Conservation (phyloP, 2,329 filamentous ascomycete genomes). For the Sporothrix variecibatus region DNA sequence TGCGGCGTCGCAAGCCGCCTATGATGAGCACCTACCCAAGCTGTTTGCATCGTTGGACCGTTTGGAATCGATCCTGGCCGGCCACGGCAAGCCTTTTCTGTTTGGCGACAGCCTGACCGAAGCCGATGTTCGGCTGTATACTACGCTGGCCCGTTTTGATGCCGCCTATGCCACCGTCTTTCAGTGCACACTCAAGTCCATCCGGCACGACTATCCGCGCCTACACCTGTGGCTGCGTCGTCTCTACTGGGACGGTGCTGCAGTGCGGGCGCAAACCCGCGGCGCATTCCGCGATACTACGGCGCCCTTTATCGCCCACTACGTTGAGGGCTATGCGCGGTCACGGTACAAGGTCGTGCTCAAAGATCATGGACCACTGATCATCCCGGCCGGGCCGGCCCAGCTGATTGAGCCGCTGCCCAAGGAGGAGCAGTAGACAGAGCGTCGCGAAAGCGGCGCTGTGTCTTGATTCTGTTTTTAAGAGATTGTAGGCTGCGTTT, state of each 20-base stretch:
- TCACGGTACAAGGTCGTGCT: slow-evolving; percentile 18
- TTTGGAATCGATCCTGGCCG: slow-evolving; percentile 59
- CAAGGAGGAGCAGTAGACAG: background rate
- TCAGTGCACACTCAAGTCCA: slow-evolving; percentile 64
- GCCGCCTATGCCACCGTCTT: slow-evolving; percentile 68
- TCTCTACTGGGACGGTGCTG: slow-evolving; percentile 50
- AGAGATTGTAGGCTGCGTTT: too few relatives aligned
- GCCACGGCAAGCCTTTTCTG: slow-evolving; percentile 53
- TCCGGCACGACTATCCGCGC: slow-evolving; percentile 66
- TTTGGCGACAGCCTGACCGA: slow-evolving; percentile 67
- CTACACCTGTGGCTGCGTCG: slow-evolving; percentile 70
- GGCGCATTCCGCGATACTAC: slow-evolving; percentile 19
- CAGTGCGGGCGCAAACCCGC: slow-evolving; percentile 16
- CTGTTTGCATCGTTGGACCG: slow-evolving; percentile 67
- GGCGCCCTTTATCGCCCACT: slow-evolving; percentile 19
- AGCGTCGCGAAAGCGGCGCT: too few relatives aligned
- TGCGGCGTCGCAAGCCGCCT: slow-evolving; percentile 64
- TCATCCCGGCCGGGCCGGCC: slow-evolving; percentile 21
- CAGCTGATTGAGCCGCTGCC: slow-evolving; percentile 23
- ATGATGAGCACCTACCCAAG: slow-evolving; percentile 60
- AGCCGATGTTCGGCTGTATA: slow-evolving; percentile 67
- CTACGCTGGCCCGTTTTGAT: slow-evolving; percentile 69
- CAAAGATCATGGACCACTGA: slow-evolving; percentile 14
- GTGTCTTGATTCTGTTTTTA: too few relatives aligned
- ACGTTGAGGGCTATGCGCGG: slow-evolving; percentile 22